Evolutionary conservation across 805 yeast species (phyloP).

Genomic region (Ascoidea tarda): DNA sequence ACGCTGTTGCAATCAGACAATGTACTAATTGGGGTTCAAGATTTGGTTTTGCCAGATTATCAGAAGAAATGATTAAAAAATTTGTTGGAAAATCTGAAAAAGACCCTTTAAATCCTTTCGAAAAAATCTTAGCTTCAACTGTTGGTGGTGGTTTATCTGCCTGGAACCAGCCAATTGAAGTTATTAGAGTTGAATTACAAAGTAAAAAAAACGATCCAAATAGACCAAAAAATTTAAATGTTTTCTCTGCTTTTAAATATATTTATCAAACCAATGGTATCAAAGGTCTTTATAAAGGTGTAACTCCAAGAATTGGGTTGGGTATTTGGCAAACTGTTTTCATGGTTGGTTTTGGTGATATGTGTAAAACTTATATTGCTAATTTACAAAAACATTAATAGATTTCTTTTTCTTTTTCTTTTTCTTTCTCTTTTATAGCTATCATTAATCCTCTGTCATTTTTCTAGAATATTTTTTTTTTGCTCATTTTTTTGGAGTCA

Average conservation of each 20-base stretch:
- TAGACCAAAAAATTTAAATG: slow-evolving; percentile 84
- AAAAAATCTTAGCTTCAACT: slow-evolving; percentile 74
- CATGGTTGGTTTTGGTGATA: slow-evolving; percentile 97
- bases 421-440: too few relatives aligned
- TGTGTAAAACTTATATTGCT: slow-evolving; percentile 43
- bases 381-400: neutral
- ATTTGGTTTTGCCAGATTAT: slow-evolving; percentile 83
- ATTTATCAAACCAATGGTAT: slow-evolving; percentile 74
- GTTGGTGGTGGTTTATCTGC: slow-evolving; percentile 97
- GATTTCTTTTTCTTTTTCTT: too few relatives aligned
- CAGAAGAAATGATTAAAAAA: slow-evolving; percentile 70
- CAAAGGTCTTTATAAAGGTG: slow-evolving; percentile 90
- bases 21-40: slow-evolving; percentile 99
- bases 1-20: slow-evolving; percentile 97
- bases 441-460: too few relatives aligned
- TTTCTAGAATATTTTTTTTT: too few relatives aligned
- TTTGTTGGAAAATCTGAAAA: slow-evolving; percentile 45
- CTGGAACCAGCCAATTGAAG: slow-evolving; percentile 99
- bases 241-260: slow-evolving; percentile 62
- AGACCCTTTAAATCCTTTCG: slow-evolving; percentile 53
- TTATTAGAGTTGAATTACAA: slow-evolving; percentile 96
- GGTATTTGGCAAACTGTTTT: slow-evolving; percentile 98
- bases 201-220: slow-evolving; percentile 88
- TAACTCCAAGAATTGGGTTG: slow-evolving; percentile 90
- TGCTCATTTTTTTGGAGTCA: too few relatives aligned